phyloP scores from a whole-genome alignment of 495 filamentous ascomycete species.

The Cudoniella acicularis region DNA sequence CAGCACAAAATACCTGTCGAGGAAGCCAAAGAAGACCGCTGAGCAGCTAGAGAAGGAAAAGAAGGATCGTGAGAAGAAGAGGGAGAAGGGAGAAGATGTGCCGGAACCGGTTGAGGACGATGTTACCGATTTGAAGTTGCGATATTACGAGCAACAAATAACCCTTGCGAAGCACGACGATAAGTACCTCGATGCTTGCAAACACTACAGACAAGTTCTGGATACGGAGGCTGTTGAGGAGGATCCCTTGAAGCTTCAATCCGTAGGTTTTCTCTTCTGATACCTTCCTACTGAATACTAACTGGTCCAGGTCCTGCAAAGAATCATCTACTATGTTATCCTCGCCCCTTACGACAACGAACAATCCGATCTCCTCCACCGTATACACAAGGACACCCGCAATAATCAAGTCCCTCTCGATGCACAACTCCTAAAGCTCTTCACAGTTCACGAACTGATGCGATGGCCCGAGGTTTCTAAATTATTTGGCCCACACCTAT shows the following conservation, averaged over 20 bases:
- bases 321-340: conserved; percentile 95
- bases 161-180: conserved; percentile 90
- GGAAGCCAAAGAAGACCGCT: conserved; percentile 82
- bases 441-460: conserved; percentile 96
- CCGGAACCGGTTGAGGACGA: conserved; percentile 79
- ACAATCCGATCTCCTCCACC: conserved; percentile 94
- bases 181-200: conserved; percentile 96
- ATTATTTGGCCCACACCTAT: conserved; percentile 84
- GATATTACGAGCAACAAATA: conserved; percentile 96
- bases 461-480: conserved; percentile 91
- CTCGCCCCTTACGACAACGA: conserved; percentile 98
- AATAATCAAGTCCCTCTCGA: conserved; percentile 68
- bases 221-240: conserved; percentile 93
- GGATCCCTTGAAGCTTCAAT: conserved; percentile 76
- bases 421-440: conserved; percentile 79
- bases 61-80: conserved; percentile 74
- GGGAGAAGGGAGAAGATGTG: conserved; percentile 74
- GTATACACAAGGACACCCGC: conserved; percentile 71
- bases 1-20: conserved; percentile 83
- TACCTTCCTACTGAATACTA: conserved; percentile 21
- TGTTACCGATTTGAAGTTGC: conserved; percentile 92
- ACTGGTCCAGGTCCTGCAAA: conserved; percentile 68
- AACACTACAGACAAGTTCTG: conserved; percentile 92
- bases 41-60: conserved; percentile 86
- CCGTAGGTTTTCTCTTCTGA: conserved; percentile 52